Percentiles rank a stretch among this genome's conserved stretches.
Evolutionary conservation across 805 yeast genomes (phyloP).

Genomic region (Ogataea trehaloabstinens): DNA sequence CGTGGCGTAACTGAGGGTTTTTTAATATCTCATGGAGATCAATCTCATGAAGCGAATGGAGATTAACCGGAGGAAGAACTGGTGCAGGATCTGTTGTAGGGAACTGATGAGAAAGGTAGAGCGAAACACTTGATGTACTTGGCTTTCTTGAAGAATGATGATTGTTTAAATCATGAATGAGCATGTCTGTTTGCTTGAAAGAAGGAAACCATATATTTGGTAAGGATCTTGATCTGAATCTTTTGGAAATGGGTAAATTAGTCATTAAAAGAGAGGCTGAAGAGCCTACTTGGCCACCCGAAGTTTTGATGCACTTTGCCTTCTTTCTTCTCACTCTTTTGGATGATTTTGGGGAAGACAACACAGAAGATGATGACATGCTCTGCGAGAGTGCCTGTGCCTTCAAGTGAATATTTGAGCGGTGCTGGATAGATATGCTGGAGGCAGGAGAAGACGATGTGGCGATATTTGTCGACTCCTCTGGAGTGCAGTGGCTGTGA

Average conservation of each 20-base stretch:
- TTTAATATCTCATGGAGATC: conserved; percentile 85
- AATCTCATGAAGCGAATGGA: conserved; percentile 78
- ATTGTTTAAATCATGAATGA: conserved; percentile 19
- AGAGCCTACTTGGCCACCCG: conserved; percentile 6
- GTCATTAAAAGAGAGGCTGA: conserved; percentile 7
- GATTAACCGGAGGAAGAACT: conserved; percentile 73
- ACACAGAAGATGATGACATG: conserved; percentile 10
- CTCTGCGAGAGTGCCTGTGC: background rate
- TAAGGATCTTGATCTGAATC: conserved; percentile 34
- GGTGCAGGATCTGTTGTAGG: conserved; percentile 8
- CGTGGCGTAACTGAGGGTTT: conserved; percentile 91
- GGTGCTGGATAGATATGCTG: background rate
- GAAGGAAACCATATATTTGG: conserved; percentile 34
- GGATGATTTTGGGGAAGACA: conserved; percentile 13
- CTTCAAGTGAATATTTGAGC: background rate
- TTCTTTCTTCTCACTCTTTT: conserved; percentile 14
- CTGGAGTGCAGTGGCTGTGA: background rate
- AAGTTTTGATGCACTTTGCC: conserved; percentile 15
- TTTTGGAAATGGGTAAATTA: conserved; percentile 21
- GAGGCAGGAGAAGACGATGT: background rate
- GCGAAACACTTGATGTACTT: background rate
- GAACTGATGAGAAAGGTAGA: conserved; percentile 2
- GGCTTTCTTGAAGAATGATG: conserved; percentile 4
- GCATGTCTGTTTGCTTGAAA: conserved; percentile 16
- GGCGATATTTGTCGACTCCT: background rate